Base-by-base conservation (phyloP, 106 monocot genomes). In the Dioscorea zingiberensis region DNA sequence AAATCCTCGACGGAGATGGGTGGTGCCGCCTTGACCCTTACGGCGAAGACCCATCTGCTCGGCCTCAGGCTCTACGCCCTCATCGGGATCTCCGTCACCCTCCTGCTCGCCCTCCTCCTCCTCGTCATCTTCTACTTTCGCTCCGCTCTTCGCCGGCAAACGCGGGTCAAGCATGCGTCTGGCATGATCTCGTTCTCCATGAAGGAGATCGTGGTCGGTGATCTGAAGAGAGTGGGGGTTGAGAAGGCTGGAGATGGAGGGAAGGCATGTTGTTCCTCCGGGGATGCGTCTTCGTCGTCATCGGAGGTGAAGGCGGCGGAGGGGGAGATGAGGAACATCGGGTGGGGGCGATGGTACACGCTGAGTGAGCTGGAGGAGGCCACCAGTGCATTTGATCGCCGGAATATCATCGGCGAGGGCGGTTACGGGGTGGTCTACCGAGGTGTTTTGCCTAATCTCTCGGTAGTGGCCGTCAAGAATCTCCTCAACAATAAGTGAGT, bases 361-460 rank as follows among this genome's bases (percentile, higher is more conserved):
- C 25, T 89, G 56, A 65, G 60, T 53, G 94, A 89, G 70, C 65
- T 94, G 72, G 82, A 84, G 57, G 73, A 48, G 48, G 94, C 94
- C 5, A 94, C 94, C 4, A 71, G 29, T 8, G 74, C 76, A 16
- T 90, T 94, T 51, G 17, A 55, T 16, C 53, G 62, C n/a, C 65
- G 71, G 69, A 94, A 84, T 73, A 85, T 94, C 55, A 68, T 94
- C 61, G 94, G 94, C 0, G 86, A 84, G 48, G 94, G 94, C 0
- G 94, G 94, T 0, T 94, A 94, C 60, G 94, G 94, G 18, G 62
- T 87, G 60, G 94, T 94, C 55, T 87, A 94, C 66, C 64, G 82
- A 47, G 94, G 89, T 0, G 77, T 87, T 25, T 60, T 94, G 19
- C 69, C 78, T 24, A 89, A 90, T 74, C 68, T 49, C 60, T 74